phyloP scores from a whole-genome alignment of 108 stramenopile genomes.

The Nannochloropsis oceanica region DNA sequence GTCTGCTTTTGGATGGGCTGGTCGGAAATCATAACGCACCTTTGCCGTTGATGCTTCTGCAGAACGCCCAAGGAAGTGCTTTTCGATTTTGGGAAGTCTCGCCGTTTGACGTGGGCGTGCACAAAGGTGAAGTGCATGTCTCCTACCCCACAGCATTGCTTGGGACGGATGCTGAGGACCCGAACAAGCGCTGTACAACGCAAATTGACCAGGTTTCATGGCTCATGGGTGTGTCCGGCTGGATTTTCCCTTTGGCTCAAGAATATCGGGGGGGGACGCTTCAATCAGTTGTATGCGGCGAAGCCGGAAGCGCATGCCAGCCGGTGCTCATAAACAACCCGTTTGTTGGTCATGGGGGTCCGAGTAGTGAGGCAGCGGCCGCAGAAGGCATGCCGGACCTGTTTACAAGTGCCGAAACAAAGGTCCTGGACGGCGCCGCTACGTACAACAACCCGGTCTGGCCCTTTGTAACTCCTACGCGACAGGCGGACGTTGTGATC shows the following conservation, averaged over 20 bases:
- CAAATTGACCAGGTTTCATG: background rate
- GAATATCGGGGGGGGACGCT: background rate
- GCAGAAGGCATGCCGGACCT: background rate
- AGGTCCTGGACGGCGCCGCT: background rate
- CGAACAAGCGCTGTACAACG: background rate
- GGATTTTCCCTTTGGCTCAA: background rate
- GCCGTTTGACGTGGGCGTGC: background rate
- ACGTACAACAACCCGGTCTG: background rate
- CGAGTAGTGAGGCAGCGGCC: background rate
- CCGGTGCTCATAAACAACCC: background rate
- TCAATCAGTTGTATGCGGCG: background rate
- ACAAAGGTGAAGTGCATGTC: background rate
- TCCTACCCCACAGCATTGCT: background rate
- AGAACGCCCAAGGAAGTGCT: background rate
- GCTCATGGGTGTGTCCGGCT: background rate
- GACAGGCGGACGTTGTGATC: background rate
- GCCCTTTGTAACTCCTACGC: background rate
- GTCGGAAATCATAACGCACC: background rate
- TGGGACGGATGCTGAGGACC: background rate
- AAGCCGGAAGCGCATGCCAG: background rate
- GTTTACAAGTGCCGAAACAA: background rate
- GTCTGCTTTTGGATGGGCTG: background rate
- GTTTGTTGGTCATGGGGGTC: background rate
- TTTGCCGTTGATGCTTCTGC: background rate
- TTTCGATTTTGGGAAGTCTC: background rate